Conservation (phyloP, 495 filamentous ascomycete genomes). For the Parathielavia hyrcaniae region DNA sequence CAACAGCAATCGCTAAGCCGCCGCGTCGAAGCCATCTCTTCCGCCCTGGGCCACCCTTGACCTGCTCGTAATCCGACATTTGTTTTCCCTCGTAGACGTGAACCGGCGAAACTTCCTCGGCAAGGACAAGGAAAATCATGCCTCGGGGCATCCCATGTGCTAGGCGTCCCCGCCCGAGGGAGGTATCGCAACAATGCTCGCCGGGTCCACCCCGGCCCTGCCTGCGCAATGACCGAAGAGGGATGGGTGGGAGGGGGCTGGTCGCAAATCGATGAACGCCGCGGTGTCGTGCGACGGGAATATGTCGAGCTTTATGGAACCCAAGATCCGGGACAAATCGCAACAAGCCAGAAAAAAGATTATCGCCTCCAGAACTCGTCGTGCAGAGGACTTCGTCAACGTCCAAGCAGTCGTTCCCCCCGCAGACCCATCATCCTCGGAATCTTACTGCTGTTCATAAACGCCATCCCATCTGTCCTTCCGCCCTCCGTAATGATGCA, state of each 20-base stretch:
- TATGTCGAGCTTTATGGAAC: conserved; percentile 13
- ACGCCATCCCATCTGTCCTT: conserved; percentile 10
- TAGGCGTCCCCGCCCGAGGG: neutral
- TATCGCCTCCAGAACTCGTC: conserved; percentile 6
- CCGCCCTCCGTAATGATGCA: conserved; percentile 3
- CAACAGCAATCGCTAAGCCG: conserved; percentile 3
- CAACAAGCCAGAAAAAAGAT: conserved; percentile 11
- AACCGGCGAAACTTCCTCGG: neutral
- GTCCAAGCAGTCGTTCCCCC: conserved; percentile 3
- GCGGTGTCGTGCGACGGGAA: conserved; percentile 2
- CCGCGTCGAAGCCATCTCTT: neutral
- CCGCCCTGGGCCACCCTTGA: neutral
- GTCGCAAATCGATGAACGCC: conserved; percentile 6
- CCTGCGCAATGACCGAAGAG: neutral
- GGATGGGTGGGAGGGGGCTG: neutral
- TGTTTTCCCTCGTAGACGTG: neutral
- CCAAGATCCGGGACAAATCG: conserved; percentile 14
- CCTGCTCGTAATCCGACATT: conserved; percentile 1
- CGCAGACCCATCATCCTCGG: neutral
- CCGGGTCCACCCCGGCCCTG: neutral
- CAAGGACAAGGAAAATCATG: no score
- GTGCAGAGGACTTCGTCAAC: conserved; percentile 3
- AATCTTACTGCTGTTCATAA: conserved; percentile 9
- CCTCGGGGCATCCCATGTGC: neutral
- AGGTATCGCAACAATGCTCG: neutral